Evolutionary conservation across 176 grass and related monocot genomes (phyloP).

Genomic region (Rhynchospora breviuscula): DNA sequence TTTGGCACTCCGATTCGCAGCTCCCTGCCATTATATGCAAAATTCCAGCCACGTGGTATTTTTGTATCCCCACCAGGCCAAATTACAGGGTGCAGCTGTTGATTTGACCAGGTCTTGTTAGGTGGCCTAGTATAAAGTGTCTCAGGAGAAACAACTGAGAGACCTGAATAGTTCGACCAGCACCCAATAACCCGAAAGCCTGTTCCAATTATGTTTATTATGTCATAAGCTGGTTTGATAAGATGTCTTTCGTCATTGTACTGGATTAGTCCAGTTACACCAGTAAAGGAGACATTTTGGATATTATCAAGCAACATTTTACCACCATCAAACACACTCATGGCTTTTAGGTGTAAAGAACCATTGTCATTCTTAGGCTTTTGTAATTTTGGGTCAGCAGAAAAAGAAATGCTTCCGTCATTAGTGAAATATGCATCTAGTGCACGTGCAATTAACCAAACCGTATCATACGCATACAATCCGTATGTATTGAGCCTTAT

Average conservation of each 20-base stretch:
- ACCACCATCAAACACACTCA: constrained; percentile 66
- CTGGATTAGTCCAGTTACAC: constrained; percentile 54
- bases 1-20: constrained; percentile 73
- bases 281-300: constrained; percentile 42
- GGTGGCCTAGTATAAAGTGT: constrained; percentile 49
- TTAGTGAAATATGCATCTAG: constrained; percentile 62
- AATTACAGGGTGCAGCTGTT: constrained; percentile 39
- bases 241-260: constrained; percentile 66
- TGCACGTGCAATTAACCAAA: constrained; percentile 79
- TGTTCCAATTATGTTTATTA: constrained; percentile 74
- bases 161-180: constrained; percentile 85
- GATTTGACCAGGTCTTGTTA: constrained; percentile 32
- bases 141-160: constrained; percentile 61
- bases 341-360: constrained; percentile 47
- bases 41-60: constrained; percentile 75
- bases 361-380: constrained; percentile 21
- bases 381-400: constrained; percentile 48
- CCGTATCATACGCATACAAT: constrained; percentile 73
- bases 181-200: constrained; percentile 60
- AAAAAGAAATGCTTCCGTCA: constrained; percentile 73
- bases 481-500: constrained; percentile 52
- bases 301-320: constrained; percentile 49
- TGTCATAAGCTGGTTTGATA: constrained; percentile 62
- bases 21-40: constrained; percentile 69
- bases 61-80: constrained; percentile 63